phyloP scores from a whole-genome alignment of 805 yeast species.

The Priceomyces carsonii region DNA sequence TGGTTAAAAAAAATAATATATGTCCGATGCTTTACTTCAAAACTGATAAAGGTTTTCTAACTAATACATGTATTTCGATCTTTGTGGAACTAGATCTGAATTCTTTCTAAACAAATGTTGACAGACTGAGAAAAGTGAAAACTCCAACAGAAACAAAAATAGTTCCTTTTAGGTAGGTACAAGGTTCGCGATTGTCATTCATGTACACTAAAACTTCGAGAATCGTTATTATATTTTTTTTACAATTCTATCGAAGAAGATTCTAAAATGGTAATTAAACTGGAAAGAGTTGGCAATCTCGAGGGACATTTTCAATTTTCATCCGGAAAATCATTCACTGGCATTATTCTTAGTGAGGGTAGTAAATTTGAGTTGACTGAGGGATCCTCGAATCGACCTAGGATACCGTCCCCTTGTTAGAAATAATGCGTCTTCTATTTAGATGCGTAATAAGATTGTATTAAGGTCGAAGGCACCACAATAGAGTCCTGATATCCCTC shows the following conservation, averaged over 20 bases:
- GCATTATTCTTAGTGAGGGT: too few relatives aligned
- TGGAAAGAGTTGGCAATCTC: slow-evolving; percentile 2
- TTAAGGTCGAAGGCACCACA: too few relatives aligned
- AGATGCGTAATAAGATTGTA: too few relatives aligned
- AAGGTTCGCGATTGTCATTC: slow-evolving; percentile 3
- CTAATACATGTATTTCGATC: neutral
- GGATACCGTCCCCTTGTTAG: too few relatives aligned
- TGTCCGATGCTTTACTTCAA: slow-evolving; percentile 2
- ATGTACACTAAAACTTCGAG: slow-evolving; percentile 2
- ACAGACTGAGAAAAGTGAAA: neutral
- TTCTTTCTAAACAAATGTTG: neutral
- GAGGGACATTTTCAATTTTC: slow-evolving; percentile 3
- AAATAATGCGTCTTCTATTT: too few relatives aligned
- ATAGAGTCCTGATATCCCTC: too few relatives aligned
- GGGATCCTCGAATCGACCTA: too few relatives aligned
- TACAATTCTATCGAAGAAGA: slow-evolving; percentile 2
- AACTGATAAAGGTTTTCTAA: neutral
- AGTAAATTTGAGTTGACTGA: too few relatives aligned
- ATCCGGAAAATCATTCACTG: too few relatives aligned
- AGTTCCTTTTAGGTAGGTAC: slow-evolving; percentile 4
- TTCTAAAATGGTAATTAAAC: slow-evolving; percentile 2
- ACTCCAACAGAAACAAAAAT: neutral
- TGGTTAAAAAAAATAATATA: too few relatives aligned
- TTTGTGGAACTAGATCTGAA: slow-evolving; percentile 4
- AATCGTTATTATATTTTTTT: neutral